Evolutionary conservation across 306 rosid genomes (phyloP).

Genomic region (Quercus alba): DNA sequence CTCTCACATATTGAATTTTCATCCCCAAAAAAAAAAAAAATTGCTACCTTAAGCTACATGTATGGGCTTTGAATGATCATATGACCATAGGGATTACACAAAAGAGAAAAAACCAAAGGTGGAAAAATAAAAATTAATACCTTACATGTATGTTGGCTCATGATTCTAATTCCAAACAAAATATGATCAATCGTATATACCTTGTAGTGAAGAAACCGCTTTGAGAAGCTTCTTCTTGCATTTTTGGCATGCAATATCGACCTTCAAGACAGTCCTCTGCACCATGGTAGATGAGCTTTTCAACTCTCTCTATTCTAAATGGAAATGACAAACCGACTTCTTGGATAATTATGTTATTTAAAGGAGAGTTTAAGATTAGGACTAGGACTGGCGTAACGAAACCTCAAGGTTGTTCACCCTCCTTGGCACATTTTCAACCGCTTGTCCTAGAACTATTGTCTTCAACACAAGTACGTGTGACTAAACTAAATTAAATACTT

Average conservation of each 20-base stretch:
- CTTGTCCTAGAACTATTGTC: too few species aligned
- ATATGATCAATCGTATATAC: conserved; percentile 13
- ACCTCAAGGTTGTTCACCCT: not conserved
- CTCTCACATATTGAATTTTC: too few species aligned
- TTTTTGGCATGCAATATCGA: conserved; percentile 45
- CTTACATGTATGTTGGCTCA: too few species aligned
- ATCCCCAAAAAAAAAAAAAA: too few species aligned
- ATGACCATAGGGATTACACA: not conserved
- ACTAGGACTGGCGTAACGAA: not conserved
- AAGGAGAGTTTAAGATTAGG: not conserved
- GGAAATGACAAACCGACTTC: not conserved
- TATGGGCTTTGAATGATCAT: too few species aligned
- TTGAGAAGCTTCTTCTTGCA: conserved; percentile 58
- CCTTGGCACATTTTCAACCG: not conserved
- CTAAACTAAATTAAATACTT: too few species aligned
- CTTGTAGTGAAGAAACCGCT: conserved; percentile 49
- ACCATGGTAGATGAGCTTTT: conserved; percentile 34
- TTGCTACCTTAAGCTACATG: too few species aligned
- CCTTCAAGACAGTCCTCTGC: conserved; percentile 53
- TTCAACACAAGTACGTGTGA: too few species aligned
- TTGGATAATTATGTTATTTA: not conserved
- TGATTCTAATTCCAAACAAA: too few species aligned
- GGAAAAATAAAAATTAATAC: too few species aligned
- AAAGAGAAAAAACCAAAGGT: too few species aligned
- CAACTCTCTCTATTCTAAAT: not conserved